Base-by-base conservation (phyloP, 495 filamentous ascomycete species). In the Podospora pseudocomata region DNA sequence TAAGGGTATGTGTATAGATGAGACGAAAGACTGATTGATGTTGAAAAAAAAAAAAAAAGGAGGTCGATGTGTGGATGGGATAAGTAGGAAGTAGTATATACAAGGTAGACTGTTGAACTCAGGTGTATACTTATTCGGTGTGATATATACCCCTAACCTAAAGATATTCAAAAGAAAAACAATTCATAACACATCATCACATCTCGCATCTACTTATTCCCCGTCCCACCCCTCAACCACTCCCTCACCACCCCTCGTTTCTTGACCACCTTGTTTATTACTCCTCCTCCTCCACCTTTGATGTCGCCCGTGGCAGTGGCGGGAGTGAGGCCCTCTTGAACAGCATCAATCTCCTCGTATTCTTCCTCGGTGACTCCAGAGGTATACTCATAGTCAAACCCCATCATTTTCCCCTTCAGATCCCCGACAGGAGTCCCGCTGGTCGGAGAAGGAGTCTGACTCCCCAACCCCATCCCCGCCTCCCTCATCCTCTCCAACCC, bases 261-360 rank as follows among this genome's bases (percentile, higher is more conserved):
- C 55, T 58, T 58, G 16, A 58, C 55, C 55, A 20, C 55, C 55
- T 58, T 26, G 9, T n/a, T n/a, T 5, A 26, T 26, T 18, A 19
- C 55, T 18, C 55, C 55, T 16, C 54, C 54, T n/a, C 54, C 54
- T 5, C 18, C 18, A 4, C n/a, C 55, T 58, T 58, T 53, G 39
- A 73, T 72, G 5, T 73, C 74, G 64, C 63, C 67, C 34, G 75
- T 73, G 3, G 59, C 68, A 44, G 74, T 73, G 60, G 61, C 65
- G 30, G 30, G 30, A 32, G 30, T 32, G 44, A 76, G 39, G 16
- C 69, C 72, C 60, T 78, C 75, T 9, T 68, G 71, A 55, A 72
- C 73, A 23, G 76, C 75, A 53, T 77, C 73, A 44, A 78, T 77
- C 63, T 77, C 71, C 20, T 76, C 75, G 34, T 70, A 78, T 28